phyloP scores from a whole-genome alignment of 345 rosid genomes.

The Gossypium rotundifolium region DNA sequence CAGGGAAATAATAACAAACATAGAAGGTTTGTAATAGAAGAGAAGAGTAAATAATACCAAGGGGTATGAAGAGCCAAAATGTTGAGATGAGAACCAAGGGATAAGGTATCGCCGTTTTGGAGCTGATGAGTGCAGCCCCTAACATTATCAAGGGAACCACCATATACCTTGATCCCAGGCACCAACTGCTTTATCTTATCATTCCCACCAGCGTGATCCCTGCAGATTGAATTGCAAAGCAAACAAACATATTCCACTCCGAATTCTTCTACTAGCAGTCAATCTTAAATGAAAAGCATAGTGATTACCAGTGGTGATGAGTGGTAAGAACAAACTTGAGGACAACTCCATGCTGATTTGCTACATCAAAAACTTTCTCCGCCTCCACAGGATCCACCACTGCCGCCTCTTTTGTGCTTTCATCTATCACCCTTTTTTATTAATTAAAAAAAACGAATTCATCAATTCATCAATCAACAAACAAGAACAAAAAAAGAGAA shows the following conservation, averaged over 20 bases:
- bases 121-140: conserved; percentile 64
- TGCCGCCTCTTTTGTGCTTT: conserved; percentile 76
- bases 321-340: conserved; percentile 79
- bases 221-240: conserved; percentile 12
- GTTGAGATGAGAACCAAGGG: conserved; percentile 45
- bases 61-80: conserved; percentile 84
- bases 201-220: conserved; percentile 98
- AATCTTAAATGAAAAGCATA: not conserved
- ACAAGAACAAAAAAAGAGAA: not conserved
- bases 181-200: conserved; percentile 64
- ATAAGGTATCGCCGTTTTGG: conserved; percentile 64
- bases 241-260: not conserved
- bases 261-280: not conserved
- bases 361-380: conserved; percentile 51
- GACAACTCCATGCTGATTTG: conserved; percentile 36
- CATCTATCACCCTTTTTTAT: conserved; percentile 53
- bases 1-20: not conserved
- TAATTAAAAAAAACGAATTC: not conserved
- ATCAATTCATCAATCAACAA: not conserved
- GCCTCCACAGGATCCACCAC: conserved; percentile 94
- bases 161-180: conserved; percentile 75
- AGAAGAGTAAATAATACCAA: conserved; percentile 36
- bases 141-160: conserved; percentile 83
- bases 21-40: not conserved
- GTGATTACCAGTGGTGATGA: conserved; percentile 77